phyloP scores from a whole-genome alignment of 305 asterid genomes.

The Fraxinus nigra region DNA sequence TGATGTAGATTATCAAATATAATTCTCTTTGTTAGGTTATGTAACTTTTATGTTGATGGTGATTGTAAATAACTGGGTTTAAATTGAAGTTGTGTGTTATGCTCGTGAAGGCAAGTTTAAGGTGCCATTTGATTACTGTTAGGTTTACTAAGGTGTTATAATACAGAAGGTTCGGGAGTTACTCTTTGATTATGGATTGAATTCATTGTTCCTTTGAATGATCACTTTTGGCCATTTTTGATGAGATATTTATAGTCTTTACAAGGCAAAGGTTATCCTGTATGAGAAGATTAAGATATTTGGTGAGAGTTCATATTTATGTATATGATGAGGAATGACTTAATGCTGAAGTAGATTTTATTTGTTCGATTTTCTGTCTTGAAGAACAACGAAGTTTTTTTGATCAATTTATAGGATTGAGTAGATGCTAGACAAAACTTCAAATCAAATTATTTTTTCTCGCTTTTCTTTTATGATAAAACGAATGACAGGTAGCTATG shows the following conservation, averaged over 20 bases:
- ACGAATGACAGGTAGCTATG: not conserved
- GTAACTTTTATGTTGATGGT: not conserved
- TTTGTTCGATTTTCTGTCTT: not conserved
- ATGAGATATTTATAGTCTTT: not conserved
- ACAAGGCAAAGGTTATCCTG: not conserved
- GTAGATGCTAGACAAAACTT: not conserved
- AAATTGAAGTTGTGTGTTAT: not conserved
- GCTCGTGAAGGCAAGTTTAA: not conserved
- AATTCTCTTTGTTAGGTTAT: not conserved
- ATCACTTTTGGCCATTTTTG: not conserved
- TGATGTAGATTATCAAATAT: not conserved
- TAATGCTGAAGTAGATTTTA: not conserved
- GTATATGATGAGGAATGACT: not conserved
- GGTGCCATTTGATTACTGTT: not conserved
- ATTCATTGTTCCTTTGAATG: not conserved
- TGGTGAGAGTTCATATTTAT: not conserved
- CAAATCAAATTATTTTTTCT: not conserved
- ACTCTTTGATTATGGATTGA: not conserved
- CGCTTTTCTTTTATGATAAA: not conserved
- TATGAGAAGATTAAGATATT: not conserved
- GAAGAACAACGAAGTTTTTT: not conserved
- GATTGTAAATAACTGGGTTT: not conserved
- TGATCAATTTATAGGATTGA: not conserved
- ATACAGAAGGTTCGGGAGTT: not conserved
- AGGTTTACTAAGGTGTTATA: not conserved